A percentile compares a stretch with the other conserved stretches of the same genome.
These are phyloP conservation scores for Epithele typhae DNA, from an alignment of 768 basidiomycete genomes.

Conservation along the genomic window DNA sequence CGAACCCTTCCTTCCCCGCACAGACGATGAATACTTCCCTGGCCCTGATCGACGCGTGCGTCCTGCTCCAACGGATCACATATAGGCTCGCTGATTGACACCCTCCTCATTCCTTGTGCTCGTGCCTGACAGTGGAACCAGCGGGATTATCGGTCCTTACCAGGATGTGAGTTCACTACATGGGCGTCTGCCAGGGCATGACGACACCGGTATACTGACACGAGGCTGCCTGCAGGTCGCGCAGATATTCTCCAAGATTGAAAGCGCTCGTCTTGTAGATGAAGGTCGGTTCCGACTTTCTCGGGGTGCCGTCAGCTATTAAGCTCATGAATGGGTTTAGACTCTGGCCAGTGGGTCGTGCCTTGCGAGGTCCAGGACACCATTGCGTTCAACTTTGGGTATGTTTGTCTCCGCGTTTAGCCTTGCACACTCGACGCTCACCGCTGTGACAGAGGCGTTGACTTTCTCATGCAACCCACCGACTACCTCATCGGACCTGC, in stretches of 20 bases:
- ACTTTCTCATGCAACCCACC: slow-evolving; percentile 64
- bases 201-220: background rate
- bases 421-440: background rate
- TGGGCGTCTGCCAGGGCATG: slow-evolving; percentile 7
- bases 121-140: slow-evolving; percentile 47
- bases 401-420: slow-evolving; percentile 14
- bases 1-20: slow-evolving; percentile 61
- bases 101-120: too few species aligned
- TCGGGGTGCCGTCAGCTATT: background rate
- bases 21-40: slow-evolving; percentile 52
- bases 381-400: slow-evolving; percentile 72
- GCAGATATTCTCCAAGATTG: slow-evolving; percentile 56
- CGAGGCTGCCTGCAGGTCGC: slow-evolving; percentile 45
- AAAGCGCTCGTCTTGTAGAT: slow-evolving; percentile 66
- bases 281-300: slow-evolving; percentile 32
- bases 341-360: slow-evolving; percentile 65
- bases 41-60: slow-evolving; percentile 72
- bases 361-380: slow-evolving; percentile 61
- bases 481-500: slow-evolving; percentile 77
- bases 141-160: slow-evolving; percentile 73
- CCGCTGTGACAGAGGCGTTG: slow-evolving; percentile 31
- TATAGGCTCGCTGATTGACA: background rate
- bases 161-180: slow-evolving; percentile 51
- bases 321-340: background rate
- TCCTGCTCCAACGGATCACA: slow-evolving; percentile 13